Evolutionary conservation across 176 grass and related monocot species (phyloP).

Genomic region (Lolium rigidum): DNA sequence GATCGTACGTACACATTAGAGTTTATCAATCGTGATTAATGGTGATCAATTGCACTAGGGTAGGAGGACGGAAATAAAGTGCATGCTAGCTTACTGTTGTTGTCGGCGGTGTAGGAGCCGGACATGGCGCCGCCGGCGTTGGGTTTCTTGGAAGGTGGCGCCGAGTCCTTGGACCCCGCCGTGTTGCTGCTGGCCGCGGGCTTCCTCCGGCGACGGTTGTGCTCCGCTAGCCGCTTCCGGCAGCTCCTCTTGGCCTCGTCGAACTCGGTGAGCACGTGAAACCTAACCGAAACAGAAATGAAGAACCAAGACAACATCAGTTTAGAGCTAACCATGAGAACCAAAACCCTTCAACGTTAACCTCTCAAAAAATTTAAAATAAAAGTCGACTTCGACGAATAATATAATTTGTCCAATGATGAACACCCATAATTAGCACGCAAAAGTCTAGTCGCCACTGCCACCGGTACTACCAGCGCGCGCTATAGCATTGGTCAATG

Average conservation of each 20-base stretch:
- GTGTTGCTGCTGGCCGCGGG: conserved; percentile 27
- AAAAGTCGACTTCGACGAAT: background rate
- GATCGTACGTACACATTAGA: background rate
- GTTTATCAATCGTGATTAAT: background rate
- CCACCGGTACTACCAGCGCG: background rate
- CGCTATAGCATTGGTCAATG: conserved; percentile 27
- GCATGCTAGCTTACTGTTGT: conserved; percentile 24
- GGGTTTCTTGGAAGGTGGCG: conserved; percentile 41
- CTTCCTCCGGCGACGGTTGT: conserved; percentile 89
- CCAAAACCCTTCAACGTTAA: background rate
- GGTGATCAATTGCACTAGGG: background rate
- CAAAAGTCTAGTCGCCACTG: conserved; percentile 4
- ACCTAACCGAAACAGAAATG: conserved; percentile 34
- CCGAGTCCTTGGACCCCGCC: conserved; percentile 26
- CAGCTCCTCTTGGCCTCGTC: conserved; percentile 83
- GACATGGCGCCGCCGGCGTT: conserved; percentile 30
- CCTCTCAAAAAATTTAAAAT: background rate
- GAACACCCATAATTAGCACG: background rate
- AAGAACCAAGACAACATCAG: background rate
- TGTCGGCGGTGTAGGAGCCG: conserved; percentile 45
- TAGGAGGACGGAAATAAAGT: too few species aligned
- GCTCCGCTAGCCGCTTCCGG: conserved; percentile 75
- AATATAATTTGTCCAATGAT: background rate
- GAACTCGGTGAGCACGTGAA: conserved; percentile 75
- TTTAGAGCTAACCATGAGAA: background rate